Base-by-base conservation (phyloP, 169 alveolate species). In the Pseudocohnilembus persalinus region DNA sequence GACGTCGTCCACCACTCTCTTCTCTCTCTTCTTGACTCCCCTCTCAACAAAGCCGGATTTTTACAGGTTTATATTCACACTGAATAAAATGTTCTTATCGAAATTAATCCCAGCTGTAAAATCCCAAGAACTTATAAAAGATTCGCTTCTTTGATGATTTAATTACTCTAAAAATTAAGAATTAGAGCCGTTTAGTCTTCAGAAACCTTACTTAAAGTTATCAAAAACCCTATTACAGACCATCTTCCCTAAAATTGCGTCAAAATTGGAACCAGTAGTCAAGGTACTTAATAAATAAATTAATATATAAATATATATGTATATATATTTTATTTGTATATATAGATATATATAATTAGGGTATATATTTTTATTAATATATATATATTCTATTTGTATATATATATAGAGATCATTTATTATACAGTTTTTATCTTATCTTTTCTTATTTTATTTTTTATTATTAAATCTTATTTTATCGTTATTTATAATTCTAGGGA, bases 51-150 rank as follows among this genome's bases (percentile, higher is more conserved):
- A 90, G 93, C 96, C 27, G 97, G 97, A 0, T 81, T 73, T 74
- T 75, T 94, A 1, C 88, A 94, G 84, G 92, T 96, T 1, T 93
- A 84, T 76, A 92, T 96, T 63, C 90, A 91, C 81, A 96, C 97
- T 1, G 88, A 80, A 63, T 88, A 88, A 28, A 93, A 93, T 81
- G 96, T 93, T 29, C 73, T 96, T 29, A 92, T 96, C 29, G 93
- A 96, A 79, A 88, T 96, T 35, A 88, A 89, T 68, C 97, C 97
- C 0, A 82, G 89, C 64, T 84, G 91, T n/a, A 92, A 95, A 87
- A 90, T 96, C 27, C 97, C 97, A 31, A 90, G 96, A 89, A 96
- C 98, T 29, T 93, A 86, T 68, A 94, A 96, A 85, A 87, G 96
- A 81, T 96, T 94, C 86, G 90, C 95, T 76, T 96, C 96, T 0